Percentiles rank a stretch among this genome's conserved stretches.
phyloP scores from a whole-genome alignment of 1,139 yeast genomes.

The Saccharomyces hybrid region DNA sequence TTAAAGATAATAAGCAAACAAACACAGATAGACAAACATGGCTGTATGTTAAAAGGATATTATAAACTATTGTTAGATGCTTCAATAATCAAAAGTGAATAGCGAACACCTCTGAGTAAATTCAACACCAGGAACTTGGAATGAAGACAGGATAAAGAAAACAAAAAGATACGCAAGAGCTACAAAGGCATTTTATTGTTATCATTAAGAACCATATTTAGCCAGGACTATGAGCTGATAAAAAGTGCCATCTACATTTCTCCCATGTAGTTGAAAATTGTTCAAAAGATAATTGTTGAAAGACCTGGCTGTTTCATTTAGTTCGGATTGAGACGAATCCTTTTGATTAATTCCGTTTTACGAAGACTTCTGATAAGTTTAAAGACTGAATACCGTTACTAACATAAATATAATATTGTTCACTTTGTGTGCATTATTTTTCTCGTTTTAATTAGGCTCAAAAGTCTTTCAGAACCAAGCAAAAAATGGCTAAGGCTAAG shows the following conservation, averaged over 20 bases:
- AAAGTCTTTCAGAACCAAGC: constrained; percentile 96
- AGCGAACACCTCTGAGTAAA: background rate
- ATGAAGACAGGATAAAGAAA: background rate
- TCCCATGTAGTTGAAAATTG: too few species aligned
- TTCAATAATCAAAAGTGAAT: background rate
- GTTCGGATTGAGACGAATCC: background rate
- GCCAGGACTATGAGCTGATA: too few species aligned
- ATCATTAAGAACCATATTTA: too few species aligned
- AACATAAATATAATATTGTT: background rate
- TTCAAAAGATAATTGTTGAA: too few species aligned
- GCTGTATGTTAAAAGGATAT: background rate
- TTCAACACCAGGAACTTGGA: background rate
- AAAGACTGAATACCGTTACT: background rate
- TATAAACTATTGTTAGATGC: background rate
- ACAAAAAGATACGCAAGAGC: background rate
- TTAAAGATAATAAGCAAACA: background rate
- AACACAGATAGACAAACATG: background rate
- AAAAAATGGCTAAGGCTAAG: constrained; percentile 98
- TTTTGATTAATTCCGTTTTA: background rate
- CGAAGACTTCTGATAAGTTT: background rate
- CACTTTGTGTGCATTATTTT: background rate
- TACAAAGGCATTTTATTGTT: too few species aligned
- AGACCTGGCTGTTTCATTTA: too few species aligned
- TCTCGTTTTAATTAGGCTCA: constrained; percentile 54
- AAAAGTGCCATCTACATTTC: background rate